Evolutionary conservation across 169 alveolate species (phyloP), one percentile per base, ranked within the genome.

Genomic region (Plasmodium reichenowi): DNA sequence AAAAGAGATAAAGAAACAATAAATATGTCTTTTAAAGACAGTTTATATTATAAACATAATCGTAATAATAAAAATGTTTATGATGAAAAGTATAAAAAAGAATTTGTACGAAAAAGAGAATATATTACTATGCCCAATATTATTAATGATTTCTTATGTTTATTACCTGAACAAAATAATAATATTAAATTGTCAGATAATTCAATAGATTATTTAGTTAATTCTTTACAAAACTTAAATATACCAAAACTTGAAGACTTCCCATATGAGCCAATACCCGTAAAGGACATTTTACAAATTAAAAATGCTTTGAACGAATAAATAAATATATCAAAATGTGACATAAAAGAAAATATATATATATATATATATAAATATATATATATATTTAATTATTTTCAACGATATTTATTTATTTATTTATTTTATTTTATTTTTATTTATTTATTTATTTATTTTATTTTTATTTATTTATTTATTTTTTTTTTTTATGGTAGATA

Each of bases 241-340:
- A 80, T 80, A 60, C 90, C 90, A 3, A 80, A 52, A 48, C 43
- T 80, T 24, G 45, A 80, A 15, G 22, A 56, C 6, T 80, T 80
- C 47, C 90, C 90, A 20, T 80, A 80, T 24, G 90, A 80, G 66
- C 90, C 90, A 4, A 80, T 80, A 80, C 90, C 90, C 22, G 83
- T 80, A 59, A 80, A 80, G 62, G 90, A 80, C 13, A 80, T 80
- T 9, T 38, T 80, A 12, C 80, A 80, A 62, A 67, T 80, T 12
- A 80, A 80, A 47, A 58, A 48, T 20, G 90, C 67, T 59, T 8
- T 80, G 22, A 70, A 56, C n/a, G 50, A 64, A 43, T 80, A 80
- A 58, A 17, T 5, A 0, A 24, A 7, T 54, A 52, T 72, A 8
- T 48, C 24, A 26, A 52, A 52, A 52, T 13, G 17, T 7, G 22